A percentile compares a stretch with the other conserved stretches of the same genome.
phyloP scores from a whole-genome alignment of 805 yeast species.

The Metschnikowia sp. region DNA sequence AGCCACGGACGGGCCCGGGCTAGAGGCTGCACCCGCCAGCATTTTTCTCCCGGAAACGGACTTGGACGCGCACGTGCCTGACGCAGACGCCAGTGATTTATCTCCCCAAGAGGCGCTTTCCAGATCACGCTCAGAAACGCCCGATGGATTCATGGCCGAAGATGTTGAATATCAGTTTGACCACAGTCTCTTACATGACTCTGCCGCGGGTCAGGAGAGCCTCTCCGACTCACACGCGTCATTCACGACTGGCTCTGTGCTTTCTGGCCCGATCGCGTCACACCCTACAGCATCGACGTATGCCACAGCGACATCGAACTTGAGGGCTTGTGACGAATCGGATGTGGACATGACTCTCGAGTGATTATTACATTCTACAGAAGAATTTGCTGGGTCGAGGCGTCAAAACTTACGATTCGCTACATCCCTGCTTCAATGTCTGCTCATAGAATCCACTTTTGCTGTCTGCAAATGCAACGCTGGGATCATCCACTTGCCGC shows the following conservation, averaged over 20 bases:
- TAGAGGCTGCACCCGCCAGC: background rate
- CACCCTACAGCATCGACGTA: conserved; percentile 15
- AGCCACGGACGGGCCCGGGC: background rate
- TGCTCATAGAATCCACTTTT: conserved; percentile 65
- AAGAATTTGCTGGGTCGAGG: no score
- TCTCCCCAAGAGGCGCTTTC: conserved; percentile 12
- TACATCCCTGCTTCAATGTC: background rate
- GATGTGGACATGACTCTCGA: conserved; percentile 46
- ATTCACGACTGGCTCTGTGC: conserved; percentile 5
- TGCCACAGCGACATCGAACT: conserved; percentile 12
- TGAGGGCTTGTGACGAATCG: conserved; percentile 26
- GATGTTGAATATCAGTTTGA: conserved; percentile 46
- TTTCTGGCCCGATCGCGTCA: conserved; percentile 2
- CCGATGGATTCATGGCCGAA: conserved; percentile 47
- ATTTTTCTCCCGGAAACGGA: conserved; percentile 12
- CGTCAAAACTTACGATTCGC: background rate
- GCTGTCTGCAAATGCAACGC: conserved; percentile 79
- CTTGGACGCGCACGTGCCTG: conserved; percentile 16
- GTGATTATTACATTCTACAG: conserved; percentile 13
- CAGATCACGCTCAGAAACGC: conserved; percentile 29
- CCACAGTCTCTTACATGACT: conserved; percentile 22
- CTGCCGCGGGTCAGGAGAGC: conserved; percentile 7
- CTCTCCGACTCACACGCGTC: conserved; percentile 8
- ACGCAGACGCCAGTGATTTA: conserved; percentile 17
- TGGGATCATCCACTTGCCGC: conserved; percentile 95